Evolutionary conservation across 129 eudicot species (phyloP).

Genomic region (Helianthus tuberosus): DNA sequence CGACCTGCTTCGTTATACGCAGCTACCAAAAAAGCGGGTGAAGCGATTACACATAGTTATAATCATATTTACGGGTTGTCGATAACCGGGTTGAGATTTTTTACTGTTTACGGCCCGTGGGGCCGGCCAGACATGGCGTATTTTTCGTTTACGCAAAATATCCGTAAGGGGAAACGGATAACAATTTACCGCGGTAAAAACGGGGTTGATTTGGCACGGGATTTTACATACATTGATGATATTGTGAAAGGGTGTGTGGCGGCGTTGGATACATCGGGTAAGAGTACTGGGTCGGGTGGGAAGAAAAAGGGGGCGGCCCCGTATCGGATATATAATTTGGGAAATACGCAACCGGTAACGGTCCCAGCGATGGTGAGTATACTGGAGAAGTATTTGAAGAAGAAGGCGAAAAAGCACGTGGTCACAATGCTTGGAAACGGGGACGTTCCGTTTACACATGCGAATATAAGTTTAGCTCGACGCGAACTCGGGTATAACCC

Average conservation of each 20-base stretch:
- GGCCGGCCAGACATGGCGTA: slow-evolving; percentile 73
- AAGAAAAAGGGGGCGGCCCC: slow-evolving; percentile 55
- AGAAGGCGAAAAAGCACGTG: slow-evolving; percentile 52
- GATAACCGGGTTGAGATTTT: slow-evolving; percentile 55
- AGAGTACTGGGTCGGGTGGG: slow-evolving; percentile 71
- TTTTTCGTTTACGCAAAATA: slow-evolving; percentile 47
- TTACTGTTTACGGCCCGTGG: slow-evolving; percentile 70
- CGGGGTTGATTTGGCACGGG: slow-evolving; percentile 60
- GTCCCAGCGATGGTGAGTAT: slow-evolving; percentile 60
- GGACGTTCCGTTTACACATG: slow-evolving; percentile 72
- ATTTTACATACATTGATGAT: slow-evolving; percentile 64
- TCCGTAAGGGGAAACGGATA: slow-evolving; percentile 47
- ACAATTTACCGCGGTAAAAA: slow-evolving; percentile 56
- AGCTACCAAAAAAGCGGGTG: slow-evolving; percentile 67
- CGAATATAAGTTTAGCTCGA: slow-evolving; percentile 67
- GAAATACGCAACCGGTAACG: slow-evolving; percentile 68
- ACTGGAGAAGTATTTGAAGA: slow-evolving; percentile 63
- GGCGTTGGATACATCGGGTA: slow-evolving; percentile 54
- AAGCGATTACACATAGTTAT: slow-evolving; percentile 54
- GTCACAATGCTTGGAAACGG: slow-evolving; percentile 71
- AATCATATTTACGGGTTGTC: slow-evolving; percentile 63
- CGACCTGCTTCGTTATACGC: slow-evolving; percentile 63
- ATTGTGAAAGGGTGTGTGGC: slow-evolving; percentile 67
- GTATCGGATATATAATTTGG: slow-evolving; percentile 63
- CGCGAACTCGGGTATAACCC: slow-evolving; percentile 65